Percentiles rank a stretch among this genome's conserved stretches.
phyloP scores from a whole-genome alignment of 768 basidiomycete genomes.

The Imleria badia region DNA sequence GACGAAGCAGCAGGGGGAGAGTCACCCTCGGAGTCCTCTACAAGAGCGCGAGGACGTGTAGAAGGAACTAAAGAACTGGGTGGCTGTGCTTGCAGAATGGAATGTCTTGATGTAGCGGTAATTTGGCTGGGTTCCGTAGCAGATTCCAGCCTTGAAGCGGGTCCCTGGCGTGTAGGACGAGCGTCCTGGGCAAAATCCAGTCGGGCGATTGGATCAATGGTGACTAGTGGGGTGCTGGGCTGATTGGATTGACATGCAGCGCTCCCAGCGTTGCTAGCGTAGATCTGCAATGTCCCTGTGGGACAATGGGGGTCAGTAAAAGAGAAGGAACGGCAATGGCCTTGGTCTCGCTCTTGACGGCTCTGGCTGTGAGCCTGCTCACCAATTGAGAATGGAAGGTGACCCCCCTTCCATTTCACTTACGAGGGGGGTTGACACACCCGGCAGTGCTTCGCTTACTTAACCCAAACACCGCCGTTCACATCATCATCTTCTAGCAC shows the following conservation, averaged over 20 bases:
- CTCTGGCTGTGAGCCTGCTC: constrained; percentile 26
- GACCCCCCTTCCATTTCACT: constrained; percentile 25
- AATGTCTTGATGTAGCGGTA: constrained; percentile 26
- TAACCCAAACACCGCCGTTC: background rate
- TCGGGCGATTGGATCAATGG: constrained; percentile 70
- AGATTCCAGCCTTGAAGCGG: constrained; percentile 49
- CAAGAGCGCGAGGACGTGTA: constrained; percentile 60
- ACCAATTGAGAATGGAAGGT: constrained; percentile 22
- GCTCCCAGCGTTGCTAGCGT: constrained; percentile 20
- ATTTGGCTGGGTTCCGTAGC: constrained; percentile 31
- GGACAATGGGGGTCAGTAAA: constrained; percentile 20
- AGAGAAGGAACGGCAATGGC: constrained; percentile 18
- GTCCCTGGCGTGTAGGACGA: constrained; percentile 41
- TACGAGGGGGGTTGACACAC: constrained; percentile 13
- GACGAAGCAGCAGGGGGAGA: constrained; percentile 19
- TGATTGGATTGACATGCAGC: constrained; percentile 28
- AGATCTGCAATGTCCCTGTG: constrained; percentile 19
- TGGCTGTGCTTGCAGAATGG: constrained; percentile 26
- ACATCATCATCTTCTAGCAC: no score
- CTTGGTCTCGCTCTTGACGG: constrained; percentile 26
- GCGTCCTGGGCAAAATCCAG: constrained; percentile 57
- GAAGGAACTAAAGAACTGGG: constrained; percentile 56
- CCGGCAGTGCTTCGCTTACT: background rate
- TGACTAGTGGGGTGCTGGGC: constrained; percentile 33
- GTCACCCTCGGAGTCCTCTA: constrained; percentile 51